phyloP scores from a whole-genome alignment of 495 filamentous ascomycete genomes.

The Podospora pseudopauciseta region DNA sequence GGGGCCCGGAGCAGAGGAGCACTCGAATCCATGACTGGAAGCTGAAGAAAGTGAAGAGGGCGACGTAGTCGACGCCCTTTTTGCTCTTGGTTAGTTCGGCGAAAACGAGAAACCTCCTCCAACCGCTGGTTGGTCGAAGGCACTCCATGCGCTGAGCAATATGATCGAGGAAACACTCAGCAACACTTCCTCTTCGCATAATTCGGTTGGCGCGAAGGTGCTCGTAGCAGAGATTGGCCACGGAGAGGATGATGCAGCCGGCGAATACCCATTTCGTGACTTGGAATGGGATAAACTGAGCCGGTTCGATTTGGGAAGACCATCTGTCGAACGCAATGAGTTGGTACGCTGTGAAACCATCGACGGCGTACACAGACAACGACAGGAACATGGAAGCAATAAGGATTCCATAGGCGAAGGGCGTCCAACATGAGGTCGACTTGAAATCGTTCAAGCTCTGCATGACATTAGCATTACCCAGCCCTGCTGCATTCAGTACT shows the following conservation, averaged over 20 bases:
- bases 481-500: neutral
- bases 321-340: conserved; percentile 76
- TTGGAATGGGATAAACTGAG: conserved; percentile 56
- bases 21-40: conserved; percentile 91
- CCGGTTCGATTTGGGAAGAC: conserved; percentile 49
- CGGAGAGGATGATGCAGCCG: conserved; percentile 81
- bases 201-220: conserved; percentile 72
- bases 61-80: conserved; percentile 86
- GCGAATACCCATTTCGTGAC: conserved; percentile 85
- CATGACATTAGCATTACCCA: conserved; percentile 9
- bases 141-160: conserved; percentile 78
- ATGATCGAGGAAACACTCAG: conserved; percentile 83
- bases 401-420: conserved; percentile 80
- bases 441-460: conserved; percentile 90
- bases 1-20: conserved; percentile 83
- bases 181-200: conserved; percentile 79
- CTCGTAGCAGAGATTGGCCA: conserved; percentile 70
- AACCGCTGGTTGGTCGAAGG: conserved; percentile 64
- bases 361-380: conserved; percentile 79
- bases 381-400: conserved; percentile 75
- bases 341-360: conserved; percentile 89
- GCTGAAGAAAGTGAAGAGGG: conserved; percentile 89
- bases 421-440: conserved; percentile 66
- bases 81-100: conserved; percentile 86
- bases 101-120: conserved; percentile 87